Evolutionary conservation across 2,329 filamentous ascomycete genomes (phyloP), one percentile per base, ranked within the genome.

Genomic region (Colletotrichum camelliae): DNA sequence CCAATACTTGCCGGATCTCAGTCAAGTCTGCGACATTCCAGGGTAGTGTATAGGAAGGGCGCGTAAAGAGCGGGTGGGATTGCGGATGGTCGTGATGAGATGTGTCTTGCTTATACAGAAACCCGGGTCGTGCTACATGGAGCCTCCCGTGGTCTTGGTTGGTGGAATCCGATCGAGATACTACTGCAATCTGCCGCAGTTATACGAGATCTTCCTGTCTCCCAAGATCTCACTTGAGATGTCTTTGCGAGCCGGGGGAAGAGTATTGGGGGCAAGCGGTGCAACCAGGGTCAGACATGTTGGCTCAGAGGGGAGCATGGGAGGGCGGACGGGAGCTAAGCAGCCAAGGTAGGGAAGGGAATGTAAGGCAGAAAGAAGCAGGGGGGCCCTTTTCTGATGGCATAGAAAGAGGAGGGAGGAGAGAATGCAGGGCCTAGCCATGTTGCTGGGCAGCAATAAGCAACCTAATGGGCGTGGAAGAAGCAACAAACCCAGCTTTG

Each of bases 141-240:
- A 65, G 58, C 70, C 70, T 75, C 75, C 77, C 77, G 68, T 74
- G 71, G 66, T 75, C 75, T 75, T 77, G 77, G 77, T 77, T 72
- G 72, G 75, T 74, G 77, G 77, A 69, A 72, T 66, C 70, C 72
- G 74, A 77, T 77, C 77, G 72, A 70, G 77, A 73, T 77, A 70
- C 65, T 74, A 73, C 70, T 78, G 77, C 77, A 76, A 74, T 57
- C 70, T 77, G 70, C 77, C 77, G 77, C 67, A 57, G 75, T 78
- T 74, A 78, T 78, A 77, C 77, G 77, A 78, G 77, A 78, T 78
- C 77, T 77, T 75, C 37, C 67, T 76, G 74, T 75, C 35, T 67
- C 67, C 71, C 71, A 74, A 70, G 71, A 76, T 76, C 74, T 67
- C 43, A 73, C 70, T 72, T 65, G 64, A 73, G 64, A 33, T 58